Evolutionary conservation across 176 grass and related monocot genomes (phyloP).

Genomic region (Ensete ventricosum): DNA sequence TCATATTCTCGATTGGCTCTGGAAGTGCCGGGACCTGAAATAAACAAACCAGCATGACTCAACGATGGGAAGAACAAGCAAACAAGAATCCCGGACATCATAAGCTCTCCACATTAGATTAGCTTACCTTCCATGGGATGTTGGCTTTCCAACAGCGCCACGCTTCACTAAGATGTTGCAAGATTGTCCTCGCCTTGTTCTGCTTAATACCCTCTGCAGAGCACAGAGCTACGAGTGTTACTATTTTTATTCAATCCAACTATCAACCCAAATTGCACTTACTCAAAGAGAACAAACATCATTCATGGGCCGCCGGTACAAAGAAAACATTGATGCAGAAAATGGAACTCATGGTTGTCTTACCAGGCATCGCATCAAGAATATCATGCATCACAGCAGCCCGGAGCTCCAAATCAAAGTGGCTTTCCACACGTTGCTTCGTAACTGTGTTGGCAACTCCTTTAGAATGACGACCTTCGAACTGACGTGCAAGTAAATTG

Average conservation of each 20-base stretch:
- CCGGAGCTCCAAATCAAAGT: constrained; percentile 93
- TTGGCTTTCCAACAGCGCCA: constrained; percentile 99
- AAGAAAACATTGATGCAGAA: no score
- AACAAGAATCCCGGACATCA: neutral
- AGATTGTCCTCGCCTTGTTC: constrained; percentile 87
- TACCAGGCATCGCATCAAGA: constrained; percentile 93
- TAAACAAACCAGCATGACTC: neutral
- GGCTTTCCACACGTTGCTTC: constrained; percentile 94
- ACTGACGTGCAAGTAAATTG: constrained; percentile 84
- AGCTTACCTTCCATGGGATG: constrained; percentile 80
- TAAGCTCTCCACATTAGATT: neutral
- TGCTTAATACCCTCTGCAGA: constrained; percentile 89
- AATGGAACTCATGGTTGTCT: neutral
- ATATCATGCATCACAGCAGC: constrained; percentile 99
- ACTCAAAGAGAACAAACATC: no score
- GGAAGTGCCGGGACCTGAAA: constrained; percentile 71
- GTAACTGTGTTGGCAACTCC: constrained; percentile 98
- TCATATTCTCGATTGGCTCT: constrained; percentile 94
- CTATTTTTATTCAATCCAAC: neutral
- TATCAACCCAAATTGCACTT: no score
- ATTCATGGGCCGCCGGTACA: no score
- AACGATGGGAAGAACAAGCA: neutral
- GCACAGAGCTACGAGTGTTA: neutral
- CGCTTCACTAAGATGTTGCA: constrained; percentile 96
- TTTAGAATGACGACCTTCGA: constrained; percentile 96